phyloP scores from a whole-genome alignment of 192 early-diverging fungal genomes.

The Coemansia sp. region DNA sequence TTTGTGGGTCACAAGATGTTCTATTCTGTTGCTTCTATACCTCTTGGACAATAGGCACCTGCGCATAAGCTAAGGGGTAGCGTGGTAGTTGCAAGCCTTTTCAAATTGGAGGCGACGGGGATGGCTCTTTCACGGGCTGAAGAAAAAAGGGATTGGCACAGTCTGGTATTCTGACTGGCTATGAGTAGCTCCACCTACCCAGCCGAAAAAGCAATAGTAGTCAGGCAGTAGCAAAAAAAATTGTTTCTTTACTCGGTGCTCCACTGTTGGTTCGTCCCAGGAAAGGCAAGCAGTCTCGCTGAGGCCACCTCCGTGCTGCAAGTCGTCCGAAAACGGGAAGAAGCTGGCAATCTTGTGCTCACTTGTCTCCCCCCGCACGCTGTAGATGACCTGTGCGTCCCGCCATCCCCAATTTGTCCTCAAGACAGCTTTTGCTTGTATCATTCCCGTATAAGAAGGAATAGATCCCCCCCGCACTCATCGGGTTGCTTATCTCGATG shows the following conservation, averaged over 20 bases:
- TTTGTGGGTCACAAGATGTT: background rate
- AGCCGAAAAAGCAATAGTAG: background rate
- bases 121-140: background rate
- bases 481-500: background rate
- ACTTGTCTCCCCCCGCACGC: background rate
- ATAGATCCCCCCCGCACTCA: background rate
- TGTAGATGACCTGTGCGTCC: conserved; percentile 9
- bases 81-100: background rate
- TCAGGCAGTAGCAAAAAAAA: background rate
- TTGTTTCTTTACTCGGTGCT: background rate
- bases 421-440: background rate
- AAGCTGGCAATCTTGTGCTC: background rate
- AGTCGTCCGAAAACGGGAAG: background rate
- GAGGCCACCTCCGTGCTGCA: background rate
- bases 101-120: background rate
- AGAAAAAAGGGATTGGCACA: background rate
- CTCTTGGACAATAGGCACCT: background rate
- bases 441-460: background rate
- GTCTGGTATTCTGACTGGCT: background rate
- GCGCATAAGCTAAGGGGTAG: background rate
- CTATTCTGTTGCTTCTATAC: background rate
- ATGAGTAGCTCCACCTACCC: background rate
- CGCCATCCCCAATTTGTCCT: conserved; percentile 4
- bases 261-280: background rate
- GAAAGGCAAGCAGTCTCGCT: background rate